Evolutionary conservation across 2,329 filamentous ascomycete species (phyloP).

Genomic region (Beauveria brongniartii): DNA sequence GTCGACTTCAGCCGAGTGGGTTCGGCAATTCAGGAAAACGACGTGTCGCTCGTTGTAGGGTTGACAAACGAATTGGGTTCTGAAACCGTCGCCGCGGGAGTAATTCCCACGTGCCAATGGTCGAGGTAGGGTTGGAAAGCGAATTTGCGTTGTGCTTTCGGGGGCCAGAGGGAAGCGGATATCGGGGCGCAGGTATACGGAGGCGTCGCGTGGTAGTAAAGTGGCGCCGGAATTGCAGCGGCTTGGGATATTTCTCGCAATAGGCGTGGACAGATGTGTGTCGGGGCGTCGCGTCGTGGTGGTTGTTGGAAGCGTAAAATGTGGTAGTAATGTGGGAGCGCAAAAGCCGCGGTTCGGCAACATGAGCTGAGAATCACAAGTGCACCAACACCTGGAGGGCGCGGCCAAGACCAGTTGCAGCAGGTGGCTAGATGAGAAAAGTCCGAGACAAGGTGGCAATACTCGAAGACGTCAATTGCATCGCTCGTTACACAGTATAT

Average conservation of each 20-base stretch:
- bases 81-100: neutral
- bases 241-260: neutral
- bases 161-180: neutral
- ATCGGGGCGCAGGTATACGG: neutral
- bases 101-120: neutral
- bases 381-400: neutral
- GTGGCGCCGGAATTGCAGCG: neutral
- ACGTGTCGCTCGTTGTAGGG: neutral
- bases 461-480: neutral
- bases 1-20: neutral
- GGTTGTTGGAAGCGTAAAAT: neutral
- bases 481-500: neutral
- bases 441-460: neutral
- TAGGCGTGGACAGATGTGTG: neutral
- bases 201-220: neutral
- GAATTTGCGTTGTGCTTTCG: neutral
- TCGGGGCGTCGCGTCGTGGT: neutral
- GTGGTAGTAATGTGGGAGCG: neutral
- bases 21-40: neutral
- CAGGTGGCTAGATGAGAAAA: neutral
- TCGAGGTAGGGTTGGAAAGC: neutral
- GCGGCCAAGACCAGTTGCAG: neutral
- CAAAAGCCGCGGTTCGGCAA: conserved; percentile 6
- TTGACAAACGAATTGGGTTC: neutral
- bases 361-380: neutral